phyloP scores from a whole-genome alignment of 768 basidiomycete genomes.

The Leucosporidium yakuticum region DNA sequence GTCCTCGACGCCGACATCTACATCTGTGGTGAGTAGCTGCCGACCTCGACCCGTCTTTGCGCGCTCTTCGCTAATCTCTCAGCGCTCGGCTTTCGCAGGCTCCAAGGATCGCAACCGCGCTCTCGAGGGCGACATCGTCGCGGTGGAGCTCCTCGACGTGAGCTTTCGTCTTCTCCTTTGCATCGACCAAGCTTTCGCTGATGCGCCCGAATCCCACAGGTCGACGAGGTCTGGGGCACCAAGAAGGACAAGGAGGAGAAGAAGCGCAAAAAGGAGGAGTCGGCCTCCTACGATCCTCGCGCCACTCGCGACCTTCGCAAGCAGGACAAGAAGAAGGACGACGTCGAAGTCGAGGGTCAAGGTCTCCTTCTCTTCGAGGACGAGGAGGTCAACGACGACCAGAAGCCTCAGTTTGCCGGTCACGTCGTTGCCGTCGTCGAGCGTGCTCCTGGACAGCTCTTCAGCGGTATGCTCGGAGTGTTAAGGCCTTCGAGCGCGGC shows the following conservation, averaged over 20 bases:
- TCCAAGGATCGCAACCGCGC: conserved; percentile 98
- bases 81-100: conserved; percentile 46
- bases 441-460: conserved; percentile 96
- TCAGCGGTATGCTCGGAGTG: conserved; percentile 87
- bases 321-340: conserved; percentile 99
- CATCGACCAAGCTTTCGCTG: background rate
- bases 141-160: conserved; percentile 93
- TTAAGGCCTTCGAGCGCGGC: conserved; percentile 27
- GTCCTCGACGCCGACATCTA: conserved; percentile 98
- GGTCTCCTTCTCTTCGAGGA: conserved; percentile 95
- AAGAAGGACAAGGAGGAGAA: conserved; percentile 99
- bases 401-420: conserved; percentile 96
- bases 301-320: conserved; percentile 54
- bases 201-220: background rate
- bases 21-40: conserved; percentile 59
- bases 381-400: conserved; percentile 97
- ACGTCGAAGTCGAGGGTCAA: conserved; percentile 98
- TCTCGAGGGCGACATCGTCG: conserved; percentile 95
- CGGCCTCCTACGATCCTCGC: conserved; percentile 84
- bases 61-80: background rate
- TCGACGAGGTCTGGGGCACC: conserved; percentile 55
- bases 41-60: background rate
- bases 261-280: conserved; percentile 99
- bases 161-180: conserved; percentile 39
- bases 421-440: conserved; percentile 99